A percentile compares a stretch with the other conserved stretches of the same genome.
Evolutionary conservation across 495 filamentous ascomycete species (phyloP).

Genomic region (Trichocladium antarcticum): DNA sequence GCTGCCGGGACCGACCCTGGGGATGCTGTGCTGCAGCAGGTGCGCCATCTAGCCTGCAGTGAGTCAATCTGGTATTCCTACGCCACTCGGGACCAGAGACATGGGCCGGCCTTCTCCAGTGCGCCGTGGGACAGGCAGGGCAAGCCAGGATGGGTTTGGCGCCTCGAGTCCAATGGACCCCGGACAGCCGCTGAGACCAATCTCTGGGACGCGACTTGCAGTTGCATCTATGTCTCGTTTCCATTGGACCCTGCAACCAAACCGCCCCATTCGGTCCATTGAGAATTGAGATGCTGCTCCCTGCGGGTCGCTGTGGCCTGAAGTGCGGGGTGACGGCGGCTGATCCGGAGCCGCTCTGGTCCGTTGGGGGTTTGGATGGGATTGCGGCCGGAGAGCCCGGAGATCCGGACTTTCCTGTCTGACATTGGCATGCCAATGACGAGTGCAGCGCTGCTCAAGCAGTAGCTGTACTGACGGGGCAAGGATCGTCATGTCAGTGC

Average conservation of each 20-base stretch:
- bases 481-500: background rate
- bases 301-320: too few species aligned
- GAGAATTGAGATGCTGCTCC: background rate
- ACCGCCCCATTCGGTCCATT: background rate
- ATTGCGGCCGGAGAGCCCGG: conserved; percentile 1
- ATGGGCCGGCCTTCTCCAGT: conserved; percentile 9
- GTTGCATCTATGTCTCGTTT: background rate
- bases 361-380: conserved; percentile 1
- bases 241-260: background rate
- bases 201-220: conserved; percentile 1
- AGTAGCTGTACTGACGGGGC: background rate
- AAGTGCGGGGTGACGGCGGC: too few species aligned
- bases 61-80: conserved; percentile 28
- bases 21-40: conserved; percentile 18
- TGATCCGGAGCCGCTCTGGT: too few species aligned
- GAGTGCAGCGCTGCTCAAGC: background rate
- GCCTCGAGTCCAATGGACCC: conserved; percentile 2
- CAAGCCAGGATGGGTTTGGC: background rate
- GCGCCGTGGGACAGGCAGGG: background rate
- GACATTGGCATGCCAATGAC: conserved; percentile 8
- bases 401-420: conserved; percentile 1
- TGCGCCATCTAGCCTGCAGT: conserved; percentile 26
- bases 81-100: conserved; percentile 19
- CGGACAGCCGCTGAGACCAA: conserved; percentile 15
- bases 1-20: conserved; percentile 19